phyloP scores from a whole-genome alignment of 2,329 filamentous ascomycete species.

The Tolypocladium ophioglossoides region DNA sequence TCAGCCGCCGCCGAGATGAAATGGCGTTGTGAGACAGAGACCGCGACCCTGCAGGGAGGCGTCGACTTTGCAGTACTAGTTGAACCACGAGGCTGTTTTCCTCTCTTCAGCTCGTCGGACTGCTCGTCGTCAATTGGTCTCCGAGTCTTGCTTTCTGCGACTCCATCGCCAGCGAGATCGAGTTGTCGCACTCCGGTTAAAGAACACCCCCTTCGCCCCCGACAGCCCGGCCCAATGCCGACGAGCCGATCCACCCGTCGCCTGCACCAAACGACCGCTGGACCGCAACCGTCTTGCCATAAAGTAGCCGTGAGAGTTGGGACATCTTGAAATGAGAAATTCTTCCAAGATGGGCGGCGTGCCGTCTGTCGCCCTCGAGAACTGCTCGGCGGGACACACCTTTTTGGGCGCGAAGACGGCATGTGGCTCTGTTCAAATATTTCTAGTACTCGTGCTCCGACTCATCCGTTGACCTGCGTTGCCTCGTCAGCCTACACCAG shows the following conservation, averaged over 20 bases:
- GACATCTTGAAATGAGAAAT: no score
- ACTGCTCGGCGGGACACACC: constrained; percentile 36
- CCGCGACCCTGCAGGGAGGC: background rate
- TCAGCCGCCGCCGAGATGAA: background rate
- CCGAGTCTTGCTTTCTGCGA: background rate
- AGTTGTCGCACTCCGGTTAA: background rate
- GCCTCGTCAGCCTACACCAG: constrained; percentile 4
- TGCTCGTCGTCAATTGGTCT: no score
- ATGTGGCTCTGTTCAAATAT: background rate
- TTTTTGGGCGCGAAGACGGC: constrained; percentile 24
- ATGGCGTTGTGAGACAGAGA: background rate
- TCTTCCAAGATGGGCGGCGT: constrained; percentile 13
- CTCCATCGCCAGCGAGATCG: background rate
- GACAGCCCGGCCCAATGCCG: background rate
- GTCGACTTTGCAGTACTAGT: no score
- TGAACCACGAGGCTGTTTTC: background rate
- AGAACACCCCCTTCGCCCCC: background rate
- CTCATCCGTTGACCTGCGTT: background rate
- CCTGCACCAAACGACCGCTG: background rate
- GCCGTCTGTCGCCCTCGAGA: constrained; percentile 29
- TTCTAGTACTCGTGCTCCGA: no score
- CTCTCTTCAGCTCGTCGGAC: background rate
- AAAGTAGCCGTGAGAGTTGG: background rate
- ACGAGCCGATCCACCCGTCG: no score
- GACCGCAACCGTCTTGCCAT: background rate